Evolutionary conservation across 331 rosid genomes (phyloP), one percentile per base, ranked within the genome.

Genomic region (Acacia concinna): DNA sequence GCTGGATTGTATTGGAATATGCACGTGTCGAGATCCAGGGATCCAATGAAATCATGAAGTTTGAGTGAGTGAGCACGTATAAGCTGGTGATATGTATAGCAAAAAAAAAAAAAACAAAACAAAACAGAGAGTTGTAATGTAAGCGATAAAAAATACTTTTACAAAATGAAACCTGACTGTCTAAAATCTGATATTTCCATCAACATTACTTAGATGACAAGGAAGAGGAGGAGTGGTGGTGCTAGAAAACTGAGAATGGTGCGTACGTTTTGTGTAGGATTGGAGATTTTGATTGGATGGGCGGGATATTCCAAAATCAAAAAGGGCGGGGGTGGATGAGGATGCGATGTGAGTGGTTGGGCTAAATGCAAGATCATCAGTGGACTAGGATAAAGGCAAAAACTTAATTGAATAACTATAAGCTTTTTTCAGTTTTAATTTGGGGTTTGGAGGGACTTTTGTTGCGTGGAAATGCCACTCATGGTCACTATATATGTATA

Each of bases 381-480:
- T 52, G 60, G 60, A 21, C 28, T n/a, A n/a, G n/a, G 21, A n/a
- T 8, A 52, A 52, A 52, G 62, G 63, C 59, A 13, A 4, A 12
- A 18, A 40, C 56, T 4, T 30, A 5, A 4, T 57, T 12, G 34
- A 57, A 52, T 21, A n/a, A n/a, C n/a, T 8, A 20, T 41, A 31
- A 28, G 54, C 68, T 30, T 72, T 71, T 69, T 9, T n/a, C n/a
- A 38, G 15, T 17, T 67, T 69, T 10, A 3, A 18, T 37, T 37
- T n/a, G 30, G 15, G 51, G 51, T 8, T 67, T 21, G 4, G 30
- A 52, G 1, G 28, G 30, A 21, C 30, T 52, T 68, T 68, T 43
- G 37, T 68, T 41, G 74, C 30, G 56, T 68, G 54, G 56, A 68
- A 43, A 31, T 68, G 74, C 13, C 54, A 41, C 73, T 68, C 21